Evolutionary conservation across 2,329 filamentous ascomycete genomes (phyloP).

Genomic region (Ophiostoma pallidulum): DNA sequence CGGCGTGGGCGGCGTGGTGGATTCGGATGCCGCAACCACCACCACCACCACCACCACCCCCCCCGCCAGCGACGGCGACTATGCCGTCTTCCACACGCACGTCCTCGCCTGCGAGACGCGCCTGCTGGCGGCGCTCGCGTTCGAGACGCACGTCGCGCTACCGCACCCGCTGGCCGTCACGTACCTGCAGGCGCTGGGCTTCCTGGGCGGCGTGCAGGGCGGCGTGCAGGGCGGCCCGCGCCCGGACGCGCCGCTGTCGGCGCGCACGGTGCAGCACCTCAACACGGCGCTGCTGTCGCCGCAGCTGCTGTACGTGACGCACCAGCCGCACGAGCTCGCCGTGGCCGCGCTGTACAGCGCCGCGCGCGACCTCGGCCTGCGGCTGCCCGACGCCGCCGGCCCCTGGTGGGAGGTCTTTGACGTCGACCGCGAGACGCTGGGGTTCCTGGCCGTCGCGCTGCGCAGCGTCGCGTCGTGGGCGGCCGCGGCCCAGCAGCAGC

Average conservation of each 20-base stretch:
- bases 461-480: conserved; percentile 67
- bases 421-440: conserved; percentile 85
- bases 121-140: conserved; percentile 66
- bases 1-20: no score
- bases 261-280: conserved; percentile 64
- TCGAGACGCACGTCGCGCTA: conserved; percentile 74
- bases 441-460: conserved; percentile 82
- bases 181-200: conserved; percentile 82
- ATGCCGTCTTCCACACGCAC: conserved; percentile 52
- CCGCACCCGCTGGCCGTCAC: conserved; percentile 83
- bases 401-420: conserved; percentile 99
- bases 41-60: no score
- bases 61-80: conserved; percentile 54
- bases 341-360: conserved; percentile 88
- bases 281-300: conserved; percentile 80
- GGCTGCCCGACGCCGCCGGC: conserved; percentile 57
- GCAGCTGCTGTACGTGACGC: conserved; percentile 82
- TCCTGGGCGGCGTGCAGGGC: no score
- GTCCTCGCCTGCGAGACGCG: conserved; percentile 68
- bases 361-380: conserved; percentile 63
- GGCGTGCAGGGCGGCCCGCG: conserved; percentile 37
- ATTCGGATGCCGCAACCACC: no score
- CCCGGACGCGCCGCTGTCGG: conserved; percentile 50
- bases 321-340: conserved; percentile 78
- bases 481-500: conserved; percentile 33